Conservation (phyloP, 805 yeast genomes). For the Hanseniaspora singularis region DNA sequence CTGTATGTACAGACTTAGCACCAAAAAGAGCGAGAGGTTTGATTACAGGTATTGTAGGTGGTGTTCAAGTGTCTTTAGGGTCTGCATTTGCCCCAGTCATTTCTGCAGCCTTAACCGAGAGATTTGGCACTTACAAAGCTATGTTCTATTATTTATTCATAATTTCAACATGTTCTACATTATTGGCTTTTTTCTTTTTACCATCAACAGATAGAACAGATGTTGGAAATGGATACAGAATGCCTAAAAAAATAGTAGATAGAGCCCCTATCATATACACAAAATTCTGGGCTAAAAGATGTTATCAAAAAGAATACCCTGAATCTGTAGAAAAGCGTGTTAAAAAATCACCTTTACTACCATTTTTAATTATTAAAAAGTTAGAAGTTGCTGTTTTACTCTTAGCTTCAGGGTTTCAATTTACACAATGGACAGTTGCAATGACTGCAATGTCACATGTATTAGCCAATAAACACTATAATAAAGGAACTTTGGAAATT, state of each 20-base stretch:
- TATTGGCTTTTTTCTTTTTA: slow-evolving; percentile 31
- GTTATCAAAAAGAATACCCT: slow-evolving; percentile 26
- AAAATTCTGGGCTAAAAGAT: slow-evolving; percentile 13
- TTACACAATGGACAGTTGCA: slow-evolving; percentile 57
- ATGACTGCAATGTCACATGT: slow-evolving; percentile 53
- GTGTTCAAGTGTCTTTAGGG: slow-evolving; percentile 50
- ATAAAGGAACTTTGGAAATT: slow-evolving; percentile 41
- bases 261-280: slow-evolving; percentile 35
- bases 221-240: slow-evolving; percentile 63
- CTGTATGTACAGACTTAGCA: slow-evolving; percentile 64
- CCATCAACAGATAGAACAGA: slow-evolving; percentile 68
- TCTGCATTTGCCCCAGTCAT: slow-evolving; percentile 72
- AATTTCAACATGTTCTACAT: slow-evolving; percentile 40
- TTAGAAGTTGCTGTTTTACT: slow-evolving; percentile 39
- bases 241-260: slow-evolving; percentile 36
- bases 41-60: slow-evolving; percentile 51
- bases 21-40: slow-evolving; percentile 57
- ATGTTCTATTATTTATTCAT: slow-evolving; percentile 67
- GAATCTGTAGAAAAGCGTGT: slow-evolving; percentile 21
- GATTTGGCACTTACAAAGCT: slow-evolving; percentile 53
- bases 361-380: slow-evolving; percentile 35
- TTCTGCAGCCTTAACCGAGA: slow-evolving; percentile 35
- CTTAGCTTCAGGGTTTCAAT: slow-evolving; percentile 49
- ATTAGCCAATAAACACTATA: slow-evolving; percentile 36
- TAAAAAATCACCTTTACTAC: slow-evolving; percentile 26